These are phyloP conservation scores for Penicillium sp. DNA, from an alignment of 2,329 filamentous ascomycete genomes.

Conservation along the genomic window DNA sequence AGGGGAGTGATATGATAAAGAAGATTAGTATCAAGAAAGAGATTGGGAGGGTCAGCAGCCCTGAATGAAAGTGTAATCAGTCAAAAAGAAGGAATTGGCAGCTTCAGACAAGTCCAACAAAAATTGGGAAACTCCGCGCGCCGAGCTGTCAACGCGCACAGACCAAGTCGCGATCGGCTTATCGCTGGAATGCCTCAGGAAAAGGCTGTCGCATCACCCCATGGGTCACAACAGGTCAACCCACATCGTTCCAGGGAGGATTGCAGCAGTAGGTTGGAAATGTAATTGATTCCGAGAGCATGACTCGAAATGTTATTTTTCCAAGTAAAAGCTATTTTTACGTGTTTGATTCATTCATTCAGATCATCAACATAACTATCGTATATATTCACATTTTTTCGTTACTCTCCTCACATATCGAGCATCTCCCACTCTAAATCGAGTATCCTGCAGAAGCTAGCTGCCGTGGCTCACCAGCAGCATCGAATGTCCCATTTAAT, in stretches of 20 bases:
- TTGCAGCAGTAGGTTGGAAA: not conserved
- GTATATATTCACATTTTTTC: not conserved
- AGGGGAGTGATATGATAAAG: too few species aligned
- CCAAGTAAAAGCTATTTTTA: not conserved
- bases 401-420: not conserved
- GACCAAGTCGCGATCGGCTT: conserved; percentile 9
- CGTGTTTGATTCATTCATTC: not conserved
- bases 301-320: not conserved
- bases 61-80: not conserved
- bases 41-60: not conserved
- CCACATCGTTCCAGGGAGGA: too few species aligned
- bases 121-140: conserved; percentile 7
- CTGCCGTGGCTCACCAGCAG: conserved; percentile 77
- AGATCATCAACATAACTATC: not conserved
- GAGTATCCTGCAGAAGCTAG: conserved; percentile 70
- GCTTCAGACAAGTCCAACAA: not conserved
- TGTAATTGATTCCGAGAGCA: not conserved
- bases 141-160: conserved; percentile 1
- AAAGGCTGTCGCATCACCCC: not conserved
- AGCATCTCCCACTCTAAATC: conserved; percentile 42
- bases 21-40: not conserved
- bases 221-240: not conserved
- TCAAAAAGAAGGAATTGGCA: not conserved
- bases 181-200: conserved; percentile 6
- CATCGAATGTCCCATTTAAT: conserved; percentile 74